phyloP scores from a whole-genome alignment of 192 early-diverging fungal species.

The Geranomyces michiganensis region DNA sequence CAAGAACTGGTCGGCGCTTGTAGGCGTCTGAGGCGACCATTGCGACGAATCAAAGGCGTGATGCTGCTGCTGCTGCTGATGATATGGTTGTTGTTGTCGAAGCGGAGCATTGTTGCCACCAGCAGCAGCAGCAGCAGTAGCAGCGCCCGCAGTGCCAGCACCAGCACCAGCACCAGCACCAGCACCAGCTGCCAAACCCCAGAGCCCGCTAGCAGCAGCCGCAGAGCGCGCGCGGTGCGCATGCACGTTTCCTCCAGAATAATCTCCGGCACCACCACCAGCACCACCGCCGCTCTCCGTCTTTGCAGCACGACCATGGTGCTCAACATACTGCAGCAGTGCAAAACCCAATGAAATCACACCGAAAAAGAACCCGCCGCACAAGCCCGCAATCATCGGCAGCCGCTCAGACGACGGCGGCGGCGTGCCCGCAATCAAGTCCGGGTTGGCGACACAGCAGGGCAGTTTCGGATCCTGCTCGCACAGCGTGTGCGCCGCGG shows the following conservation, averaged over 20 bases:
- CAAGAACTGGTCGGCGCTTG: too few relatives aligned
- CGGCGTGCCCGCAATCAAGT: not conserved
- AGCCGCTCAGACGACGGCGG: not conserved
- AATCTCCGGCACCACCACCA: not conserved
- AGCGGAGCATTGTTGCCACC: too few relatives aligned
- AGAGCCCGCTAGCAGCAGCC: conserved; percentile 19
- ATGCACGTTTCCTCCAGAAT: conserved; percentile 4
- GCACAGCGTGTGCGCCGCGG: not conserved
- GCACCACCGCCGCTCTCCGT: not conserved
- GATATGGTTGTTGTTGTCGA: too few relatives aligned
- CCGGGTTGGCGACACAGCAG: conserved; percentile 14
- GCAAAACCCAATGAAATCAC: conserved; percentile 19
- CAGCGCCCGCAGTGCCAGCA: too few relatives aligned
- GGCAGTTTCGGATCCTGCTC: not conserved
- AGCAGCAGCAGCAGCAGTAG: too few relatives aligned
- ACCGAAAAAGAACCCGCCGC: conserved; percentile 30
- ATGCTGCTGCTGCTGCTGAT: too few relatives aligned
- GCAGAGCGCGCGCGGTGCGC: conserved; percentile 12
- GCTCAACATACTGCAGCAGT: not conserved
- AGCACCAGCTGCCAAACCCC: too few relatives aligned
- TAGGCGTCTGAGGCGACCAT: too few relatives aligned
- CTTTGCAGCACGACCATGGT: too few relatives aligned
- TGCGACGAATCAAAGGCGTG: too few relatives aligned
- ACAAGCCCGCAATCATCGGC: conserved; percentile 29
- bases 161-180: too few relatives aligned